phyloP scores from a whole-genome alignment of 164 flowering plant species.

The Amborella trichopoda region DNA sequence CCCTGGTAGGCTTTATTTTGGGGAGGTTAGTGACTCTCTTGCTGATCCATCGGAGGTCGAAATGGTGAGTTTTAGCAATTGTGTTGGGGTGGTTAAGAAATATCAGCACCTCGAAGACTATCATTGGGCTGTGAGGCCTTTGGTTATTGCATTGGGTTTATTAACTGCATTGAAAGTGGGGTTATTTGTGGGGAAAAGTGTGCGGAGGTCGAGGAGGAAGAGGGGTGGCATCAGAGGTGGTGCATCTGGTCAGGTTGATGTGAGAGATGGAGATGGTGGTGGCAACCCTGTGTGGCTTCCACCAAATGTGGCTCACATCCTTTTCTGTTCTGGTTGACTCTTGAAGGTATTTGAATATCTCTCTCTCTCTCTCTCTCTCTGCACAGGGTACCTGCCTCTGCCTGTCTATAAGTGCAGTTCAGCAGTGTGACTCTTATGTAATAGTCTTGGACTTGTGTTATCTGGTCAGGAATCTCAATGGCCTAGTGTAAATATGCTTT shows the following conservation, averaged over 20 bases:
- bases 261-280: conserved; percentile 24
- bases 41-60: conserved; percentile 96
- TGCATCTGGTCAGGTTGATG: conserved; percentile 7
- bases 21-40: conserved; percentile 27
- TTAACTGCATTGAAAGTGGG: conserved; percentile 75
- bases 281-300: conserved; percentile 56
- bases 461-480: no score
- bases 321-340: conserved; percentile 42
- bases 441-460: no score
- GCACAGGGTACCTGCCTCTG: no score
- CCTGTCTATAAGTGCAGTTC: no score
- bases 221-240: conserved; percentile 19
- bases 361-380: no score
- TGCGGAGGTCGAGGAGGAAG: conserved; percentile 29
- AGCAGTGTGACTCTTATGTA: no score
- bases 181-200: conserved; percentile 35
- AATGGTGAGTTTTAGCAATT: conserved; percentile 43
- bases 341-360: no score
- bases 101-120: conserved; percentile 91
- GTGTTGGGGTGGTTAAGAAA: conserved; percentile 48
- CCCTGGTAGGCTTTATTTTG: conserved; percentile 51
- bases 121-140: conserved; percentile 91
- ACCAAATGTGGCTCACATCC: conserved; percentile 42
- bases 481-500: no score
- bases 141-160: conserved; percentile 58